Conservation (phyloP, 768 basidiomycete species). For the Lactarius hengduanensis region DNA sequence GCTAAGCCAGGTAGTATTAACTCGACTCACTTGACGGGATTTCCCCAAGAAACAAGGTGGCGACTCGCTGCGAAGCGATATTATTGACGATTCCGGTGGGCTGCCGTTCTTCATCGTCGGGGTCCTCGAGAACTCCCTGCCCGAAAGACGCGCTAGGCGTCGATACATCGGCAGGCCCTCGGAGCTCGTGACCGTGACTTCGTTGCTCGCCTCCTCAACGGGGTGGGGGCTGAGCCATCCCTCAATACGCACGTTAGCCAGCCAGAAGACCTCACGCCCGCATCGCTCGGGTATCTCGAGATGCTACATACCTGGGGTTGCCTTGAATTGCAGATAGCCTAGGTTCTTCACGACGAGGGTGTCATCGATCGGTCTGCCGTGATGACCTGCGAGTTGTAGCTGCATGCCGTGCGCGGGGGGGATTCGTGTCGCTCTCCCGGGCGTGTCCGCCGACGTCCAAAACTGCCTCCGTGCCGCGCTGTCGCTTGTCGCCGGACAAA, state of each 20-base stretch:
- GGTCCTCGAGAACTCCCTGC: conserved; percentile 70
- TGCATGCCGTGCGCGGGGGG: conserved; percentile 89
- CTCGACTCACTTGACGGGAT: neutral
- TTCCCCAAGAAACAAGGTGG: neutral
- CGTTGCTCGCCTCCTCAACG: conserved; percentile 64
- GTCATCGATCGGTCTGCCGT: conserved; percentile 59
- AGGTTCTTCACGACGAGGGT: conserved; percentile 93
- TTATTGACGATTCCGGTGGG: conserved; percentile 45
- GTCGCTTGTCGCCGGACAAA: conserved; percentile 54
- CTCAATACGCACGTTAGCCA: conserved; percentile 85
- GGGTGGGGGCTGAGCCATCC: conserved; percentile 84
- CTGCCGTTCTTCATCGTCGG: conserved; percentile 34
- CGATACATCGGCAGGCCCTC: conserved; percentile 90
- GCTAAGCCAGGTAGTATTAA: conserved; percentile 29
- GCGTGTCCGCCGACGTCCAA: conserved; percentile 95
- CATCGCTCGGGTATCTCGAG: conserved; percentile 81
- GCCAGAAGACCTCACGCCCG: conserved; percentile 72
- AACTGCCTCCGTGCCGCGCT: conserved; percentile 61
- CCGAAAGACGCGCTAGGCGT: conserved; percentile 61
- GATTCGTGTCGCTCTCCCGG: conserved; percentile 60
- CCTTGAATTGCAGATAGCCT: conserved; percentile 95
- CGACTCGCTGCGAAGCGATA: conserved; percentile 51
- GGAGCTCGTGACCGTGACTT: conserved; percentile 83
- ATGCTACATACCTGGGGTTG: conserved; percentile 83
- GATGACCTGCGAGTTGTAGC: conserved; percentile 64